Evolutionary conservation across 176 grass and related monocot genomes (phyloP), one percentile per base, ranked within the genome.

Genomic region (Rhynchospora breviuscula): DNA sequence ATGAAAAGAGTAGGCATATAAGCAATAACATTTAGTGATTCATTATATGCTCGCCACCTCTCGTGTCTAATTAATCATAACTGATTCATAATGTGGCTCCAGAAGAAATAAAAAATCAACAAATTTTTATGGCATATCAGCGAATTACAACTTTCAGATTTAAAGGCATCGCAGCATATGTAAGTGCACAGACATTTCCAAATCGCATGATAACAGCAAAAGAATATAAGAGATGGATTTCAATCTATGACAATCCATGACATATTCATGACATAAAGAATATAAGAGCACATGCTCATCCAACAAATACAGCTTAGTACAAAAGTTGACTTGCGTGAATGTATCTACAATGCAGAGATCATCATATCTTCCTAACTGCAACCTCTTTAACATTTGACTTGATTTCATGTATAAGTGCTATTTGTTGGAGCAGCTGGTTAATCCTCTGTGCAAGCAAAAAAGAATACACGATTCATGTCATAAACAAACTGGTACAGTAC

Each of bases 361-460:
- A 87, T 60, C 25, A 82, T 51, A 61, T 83, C 58, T 74, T 83
- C 49, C 67, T 47, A 77, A 66, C 54, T 5, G 85, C 67, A 82
- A 87, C 85, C 47, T 80, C 63, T 51, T 86, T 79, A 5, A 69
- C 51, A 68, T 69, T 68, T 57, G 85, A 54, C 63, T 80, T 80
- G 56, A 86, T 86, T 81, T 83, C 85, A 54, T 83, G 54, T 54
- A 87, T 77, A 61, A 87, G 67, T 64, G 79, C 85, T 49, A 83
- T 83, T 9, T 87, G 85, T 63, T 87, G 79, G 77, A 87, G 80
- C 79, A 87, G 67, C 43, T 87, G 85, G 23, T 74, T 83, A 43
- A 87, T 87, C 57, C 79, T 83, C 85, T 87, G 85, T 74, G 25
- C 13, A 59, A 87, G 15, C 64, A 63, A 43, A 31, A 72, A 64